Conservation (phyloP, 768 basidiomycete species). For the Pleurotus pulmonarius region DNA sequence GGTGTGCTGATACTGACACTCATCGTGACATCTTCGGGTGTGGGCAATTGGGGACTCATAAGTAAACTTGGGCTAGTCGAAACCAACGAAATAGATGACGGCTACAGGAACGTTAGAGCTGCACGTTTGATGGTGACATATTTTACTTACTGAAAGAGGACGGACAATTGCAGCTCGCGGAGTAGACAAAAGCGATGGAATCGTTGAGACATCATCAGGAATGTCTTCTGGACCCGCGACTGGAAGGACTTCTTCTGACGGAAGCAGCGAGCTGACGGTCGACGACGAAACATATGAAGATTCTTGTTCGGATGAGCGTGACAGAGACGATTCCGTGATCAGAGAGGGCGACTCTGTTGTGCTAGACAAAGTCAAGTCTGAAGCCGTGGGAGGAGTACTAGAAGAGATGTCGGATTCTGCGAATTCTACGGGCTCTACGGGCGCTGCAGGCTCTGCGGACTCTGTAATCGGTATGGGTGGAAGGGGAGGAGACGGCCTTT, state of each 20-base stretch:
- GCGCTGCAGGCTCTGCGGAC: background rate
- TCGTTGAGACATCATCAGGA: constrained; percentile 40
- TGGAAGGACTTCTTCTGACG: constrained; percentile 10
- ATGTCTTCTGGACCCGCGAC: constrained; percentile 13
- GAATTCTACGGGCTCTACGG: too few relatives aligned
- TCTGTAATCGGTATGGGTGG: constrained; percentile 1
- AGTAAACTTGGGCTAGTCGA: constrained; percentile 8
- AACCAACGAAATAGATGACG: constrained; percentile 1
- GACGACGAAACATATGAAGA: background rate
- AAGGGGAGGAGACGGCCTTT: constrained; percentile 3
- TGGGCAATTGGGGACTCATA: constrained; percentile 14
- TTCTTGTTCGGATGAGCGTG: background rate
- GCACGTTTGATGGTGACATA: background rate
- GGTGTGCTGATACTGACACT: constrained; percentile 52
- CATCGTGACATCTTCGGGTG: constrained; percentile 26
- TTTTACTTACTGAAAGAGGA: constrained; percentile 30
- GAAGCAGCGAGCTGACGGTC: background rate
- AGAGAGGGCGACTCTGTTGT: background rate
- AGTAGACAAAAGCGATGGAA: constrained; percentile 55
- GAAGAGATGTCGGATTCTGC: background rate
- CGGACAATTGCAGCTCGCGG: constrained; percentile 19
- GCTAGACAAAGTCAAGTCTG: background rate
- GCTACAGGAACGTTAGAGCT: background rate
- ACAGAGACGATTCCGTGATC: constrained; percentile 3
- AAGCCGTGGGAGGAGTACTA: constrained; percentile 1